These are phyloP conservation scores for Kluyveromyces marxianus DNA, from an alignment of 1,139 yeast genomes.

Conservation along the genomic window DNA sequence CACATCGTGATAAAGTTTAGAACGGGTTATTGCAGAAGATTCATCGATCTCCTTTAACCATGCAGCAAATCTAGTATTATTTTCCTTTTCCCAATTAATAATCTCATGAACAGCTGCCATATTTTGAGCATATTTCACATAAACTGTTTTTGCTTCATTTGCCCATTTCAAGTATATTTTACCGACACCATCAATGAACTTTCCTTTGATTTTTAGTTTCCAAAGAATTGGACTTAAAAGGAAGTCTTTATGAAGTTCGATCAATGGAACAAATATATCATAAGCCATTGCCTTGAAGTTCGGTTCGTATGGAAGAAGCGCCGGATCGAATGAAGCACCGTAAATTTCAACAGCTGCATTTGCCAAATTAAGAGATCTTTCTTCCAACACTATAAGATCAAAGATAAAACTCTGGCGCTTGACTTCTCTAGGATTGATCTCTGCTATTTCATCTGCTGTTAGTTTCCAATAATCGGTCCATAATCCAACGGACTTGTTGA, in stretches of 20 bases:
- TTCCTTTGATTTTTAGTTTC: slow-evolving; percentile 52
- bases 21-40: slow-evolving; percentile 33
- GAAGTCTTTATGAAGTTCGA: slow-evolving; percentile 48
- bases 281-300: slow-evolving; percentile 57
- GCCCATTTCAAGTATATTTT: slow-evolving; percentile 64
- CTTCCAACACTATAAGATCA: slow-evolving; percentile 69
- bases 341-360: slow-evolving; percentile 55
- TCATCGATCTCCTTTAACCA: slow-evolving; percentile 45
- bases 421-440: slow-evolving; percentile 47
- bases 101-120: slow-evolving; percentile 46
- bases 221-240: slow-evolving; percentile 50
- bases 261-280: slow-evolving; percentile 52
- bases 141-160: slow-evolving; percentile 44
- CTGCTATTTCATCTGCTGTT: slow-evolving; percentile 48
- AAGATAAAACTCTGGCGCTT: slow-evolving; percentile 71
- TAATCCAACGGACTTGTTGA: slow-evolving; percentile 35
- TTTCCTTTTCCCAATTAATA: slow-evolving; percentile 46
- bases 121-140: slow-evolving; percentile 52
- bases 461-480: slow-evolving; percentile 78
- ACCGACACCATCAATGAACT: slow-evolving; percentile 58
- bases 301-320: slow-evolving; percentile 40
- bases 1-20: slow-evolving; percentile 47
- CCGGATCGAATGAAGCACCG: slow-evolving; percentile 40
- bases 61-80: slow-evolving; percentile 39
- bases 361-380: slow-evolving; percentile 64